Evolutionary conservation across 164 flowering plant species (phyloP).

Genomic region (grape (Vitis vinifera)): DNA sequence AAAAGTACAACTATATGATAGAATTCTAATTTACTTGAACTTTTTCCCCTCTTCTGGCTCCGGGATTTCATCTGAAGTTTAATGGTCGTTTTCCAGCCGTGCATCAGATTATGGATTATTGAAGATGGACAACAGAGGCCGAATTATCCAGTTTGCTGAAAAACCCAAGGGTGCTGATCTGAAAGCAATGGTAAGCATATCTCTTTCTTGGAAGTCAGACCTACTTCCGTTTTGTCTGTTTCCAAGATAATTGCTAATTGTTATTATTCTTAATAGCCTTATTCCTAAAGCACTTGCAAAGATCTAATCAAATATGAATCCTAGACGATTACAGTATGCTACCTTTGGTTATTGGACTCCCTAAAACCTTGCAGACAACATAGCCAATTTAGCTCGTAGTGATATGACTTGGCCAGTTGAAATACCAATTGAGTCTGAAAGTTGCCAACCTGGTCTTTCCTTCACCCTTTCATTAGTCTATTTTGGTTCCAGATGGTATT

Average conservation of each 20-base stretch:
- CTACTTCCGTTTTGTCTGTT: neutral
- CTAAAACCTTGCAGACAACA: too few relatives aligned
- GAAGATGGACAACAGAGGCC: conserved; percentile 73
- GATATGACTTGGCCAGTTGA: too few relatives aligned
- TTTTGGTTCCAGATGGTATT: neutral
- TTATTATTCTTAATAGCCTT: neutral
- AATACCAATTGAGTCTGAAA: too few relatives aligned
- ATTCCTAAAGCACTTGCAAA: too few relatives aligned
- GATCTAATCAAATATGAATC: too few relatives aligned
- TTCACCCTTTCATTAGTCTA: neutral
- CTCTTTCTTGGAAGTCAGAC: neutral
- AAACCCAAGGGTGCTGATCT: conserved; percentile 75
- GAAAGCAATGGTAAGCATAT: conserved; percentile 67
- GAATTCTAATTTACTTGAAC: neutral
- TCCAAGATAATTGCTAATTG: neutral
- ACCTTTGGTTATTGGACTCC: too few relatives aligned
- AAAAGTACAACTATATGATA: neutral
- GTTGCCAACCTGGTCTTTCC: too few relatives aligned
- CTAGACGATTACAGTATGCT: too few relatives aligned
- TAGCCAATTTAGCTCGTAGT: too few relatives aligned
- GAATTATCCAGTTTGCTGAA: conserved; percentile 63
- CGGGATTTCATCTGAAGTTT: conserved; percentile 4
- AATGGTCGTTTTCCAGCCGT: conserved; percentile 53
- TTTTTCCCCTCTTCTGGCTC: neutral
- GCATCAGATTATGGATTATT: conserved; percentile 87